Percentiles rank a stretch among this genome's conserved stretches.
These are phyloP conservation scores for Leccinum olivaceopallidum DNA, from an alignment of 768 basidiomycete species.

Conservation along the genomic window DNA sequence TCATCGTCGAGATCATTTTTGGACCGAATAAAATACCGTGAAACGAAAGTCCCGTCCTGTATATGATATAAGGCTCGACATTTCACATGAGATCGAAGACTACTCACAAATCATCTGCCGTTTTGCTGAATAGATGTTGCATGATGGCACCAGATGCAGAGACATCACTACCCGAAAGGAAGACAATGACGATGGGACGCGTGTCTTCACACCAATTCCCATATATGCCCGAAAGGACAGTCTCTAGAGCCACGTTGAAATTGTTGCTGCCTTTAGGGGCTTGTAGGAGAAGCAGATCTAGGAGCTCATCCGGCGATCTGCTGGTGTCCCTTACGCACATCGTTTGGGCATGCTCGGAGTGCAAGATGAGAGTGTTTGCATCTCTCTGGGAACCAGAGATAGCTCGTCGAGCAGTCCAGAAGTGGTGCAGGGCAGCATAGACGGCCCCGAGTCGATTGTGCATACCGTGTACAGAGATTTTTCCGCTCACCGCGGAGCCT, in stretches of 20 bases:
- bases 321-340: slow-evolving; percentile 44
- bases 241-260: slow-evolving; percentile 41
- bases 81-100: background rate
- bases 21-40: slow-evolving; percentile 57
- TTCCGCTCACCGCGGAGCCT: slow-evolving; percentile 34
- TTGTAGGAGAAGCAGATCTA: slow-evolving; percentile 39
- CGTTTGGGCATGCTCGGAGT: slow-evolving; percentile 28
- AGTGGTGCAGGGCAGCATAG: slow-evolving; percentile 49
- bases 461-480: background rate
- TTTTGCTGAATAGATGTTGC: slow-evolving; percentile 36
- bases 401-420: slow-evolving; percentile 52
- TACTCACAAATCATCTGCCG: slow-evolving; percentile 43
- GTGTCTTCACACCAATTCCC: slow-evolving; percentile 38
- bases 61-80: background rate
- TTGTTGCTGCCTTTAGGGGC: slow-evolving; percentile 41
- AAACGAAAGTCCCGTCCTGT: slow-evolving; percentile 55
- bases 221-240: slow-evolving; percentile 37
- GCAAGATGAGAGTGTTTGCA: slow-evolving; percentile 55
- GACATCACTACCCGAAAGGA: slow-evolving; percentile 57
- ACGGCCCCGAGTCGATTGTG: slow-evolving; percentile 61
- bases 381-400: slow-evolving; percentile 39
- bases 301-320: slow-evolving; percentile 44
- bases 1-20: slow-evolving; percentile 14
- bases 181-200: slow-evolving; percentile 50
- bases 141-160: slow-evolving; percentile 33